Percentiles rank a stretch among this genome's conserved stretches.
phyloP scores from a whole-genome alignment of 768 basidiomycete species.

The Mycena kentingensis region DNA sequence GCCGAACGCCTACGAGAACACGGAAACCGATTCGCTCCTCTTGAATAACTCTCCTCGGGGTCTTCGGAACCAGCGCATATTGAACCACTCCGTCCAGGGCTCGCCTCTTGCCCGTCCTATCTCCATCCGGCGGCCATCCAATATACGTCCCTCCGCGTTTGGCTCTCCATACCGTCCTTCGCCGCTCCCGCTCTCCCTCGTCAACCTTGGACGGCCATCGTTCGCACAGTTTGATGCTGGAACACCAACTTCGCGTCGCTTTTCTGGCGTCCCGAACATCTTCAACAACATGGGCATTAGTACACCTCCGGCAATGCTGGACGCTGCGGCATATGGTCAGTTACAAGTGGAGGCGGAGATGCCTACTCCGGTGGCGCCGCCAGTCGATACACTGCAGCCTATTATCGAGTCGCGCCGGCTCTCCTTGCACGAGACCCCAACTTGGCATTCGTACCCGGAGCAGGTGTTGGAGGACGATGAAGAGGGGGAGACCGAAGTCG shows the following conservation, averaged over 20 bases:
- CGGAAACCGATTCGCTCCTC: background rate
- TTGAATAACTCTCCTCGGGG: background rate
- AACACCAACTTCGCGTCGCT: slow-evolving; percentile 50
- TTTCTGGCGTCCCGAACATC: slow-evolving; percentile 70
- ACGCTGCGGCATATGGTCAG: no score
- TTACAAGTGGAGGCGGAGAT: no score
- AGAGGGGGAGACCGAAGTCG: background rate
- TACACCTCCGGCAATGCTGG: slow-evolving; percentile 74
- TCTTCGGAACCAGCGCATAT: background rate
- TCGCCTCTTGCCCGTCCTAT: slow-evolving; percentile 9
- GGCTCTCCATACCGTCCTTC: slow-evolving; percentile 22
- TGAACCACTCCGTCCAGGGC: slow-evolving; percentile 6
- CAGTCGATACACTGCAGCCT: slow-evolving; percentile 46
- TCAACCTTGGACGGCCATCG: slow-evolving; percentile 25
- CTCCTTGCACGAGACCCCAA: slow-evolving; percentile 39
- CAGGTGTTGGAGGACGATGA: background rate
- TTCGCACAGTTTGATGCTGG: slow-evolving; percentile 38
- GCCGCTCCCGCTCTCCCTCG: background rate
- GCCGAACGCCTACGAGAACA: slow-evolving; percentile 22
- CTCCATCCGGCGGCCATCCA: slow-evolving; percentile 34
- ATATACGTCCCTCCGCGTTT: background rate
- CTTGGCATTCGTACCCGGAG: slow-evolving; percentile 42
- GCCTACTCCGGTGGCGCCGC: slow-evolving; percentile 35
- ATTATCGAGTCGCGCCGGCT: slow-evolving; percentile 48
- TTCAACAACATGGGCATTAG: slow-evolving; percentile 83